These are phyloP conservation scores for Uronychia setigera DNA, from an alignment of 73 alveolate genomes.

Conservation along the genomic window DNA sequence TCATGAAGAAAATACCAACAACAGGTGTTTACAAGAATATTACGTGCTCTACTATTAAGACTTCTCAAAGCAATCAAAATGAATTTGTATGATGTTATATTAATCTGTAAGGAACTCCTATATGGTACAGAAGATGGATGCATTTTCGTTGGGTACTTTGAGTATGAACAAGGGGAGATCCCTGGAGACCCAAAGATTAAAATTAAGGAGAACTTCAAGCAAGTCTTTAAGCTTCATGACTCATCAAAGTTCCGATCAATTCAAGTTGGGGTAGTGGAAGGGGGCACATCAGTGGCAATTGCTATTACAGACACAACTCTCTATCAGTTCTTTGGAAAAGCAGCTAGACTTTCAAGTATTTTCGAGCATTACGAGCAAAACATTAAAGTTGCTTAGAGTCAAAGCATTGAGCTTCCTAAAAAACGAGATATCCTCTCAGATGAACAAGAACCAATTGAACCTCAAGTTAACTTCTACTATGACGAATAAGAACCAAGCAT, in stretches of 20 bases:
- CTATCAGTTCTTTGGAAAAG: conserved; percentile 17
- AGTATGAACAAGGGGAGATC: conserved; percentile 7
- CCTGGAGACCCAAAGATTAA: background rate
- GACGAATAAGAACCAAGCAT: background rate
- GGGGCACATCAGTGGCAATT: background rate
- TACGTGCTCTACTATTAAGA: background rate
- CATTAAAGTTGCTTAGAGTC: background rate
- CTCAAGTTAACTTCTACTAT: background rate
- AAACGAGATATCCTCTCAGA: background rate
- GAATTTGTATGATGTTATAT: background rate
- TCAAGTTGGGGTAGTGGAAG: conserved; percentile 2
- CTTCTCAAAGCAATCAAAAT: background rate
- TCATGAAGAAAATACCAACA: background rate
- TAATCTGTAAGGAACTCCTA: conserved; percentile 8
- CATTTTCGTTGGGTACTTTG: conserved; percentile 1
- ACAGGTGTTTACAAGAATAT: conserved; percentile 8
- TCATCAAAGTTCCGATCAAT: background rate
- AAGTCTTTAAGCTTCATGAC: background rate
- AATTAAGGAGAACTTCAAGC: conserved; percentile 6
- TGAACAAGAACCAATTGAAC: background rate
- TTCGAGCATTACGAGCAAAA: background rate
- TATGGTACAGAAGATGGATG: conserved; percentile 14
- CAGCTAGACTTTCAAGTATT: background rate
- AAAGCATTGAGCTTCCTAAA: background rate
- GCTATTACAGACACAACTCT: conserved; percentile 12